These are phyloP conservation scores for Penicillium riverlandense DNA, from an alignment of 495 filamentous ascomycete species.

Conservation along the genomic window DNA sequence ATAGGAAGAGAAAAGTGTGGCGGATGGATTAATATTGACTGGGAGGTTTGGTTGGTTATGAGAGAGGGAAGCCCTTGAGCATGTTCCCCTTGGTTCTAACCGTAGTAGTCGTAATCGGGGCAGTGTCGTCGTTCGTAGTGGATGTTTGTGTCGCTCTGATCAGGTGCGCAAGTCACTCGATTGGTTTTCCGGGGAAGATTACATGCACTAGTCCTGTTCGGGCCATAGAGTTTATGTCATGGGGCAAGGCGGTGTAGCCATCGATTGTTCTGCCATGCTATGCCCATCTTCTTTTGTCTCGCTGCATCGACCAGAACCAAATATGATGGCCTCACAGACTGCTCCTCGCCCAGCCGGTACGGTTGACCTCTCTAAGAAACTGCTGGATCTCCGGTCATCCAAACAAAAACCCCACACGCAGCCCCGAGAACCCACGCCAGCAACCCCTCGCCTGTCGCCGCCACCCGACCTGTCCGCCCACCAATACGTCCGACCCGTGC, in stretches of 20 bases:
- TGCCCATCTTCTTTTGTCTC: not conserved
- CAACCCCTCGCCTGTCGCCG: conserved; percentile 63
- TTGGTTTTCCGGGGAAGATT: conserved; percentile 9
- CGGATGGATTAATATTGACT: too few relatives aligned
- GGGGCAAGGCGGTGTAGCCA: not conserved
- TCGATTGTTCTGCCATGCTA: not conserved
- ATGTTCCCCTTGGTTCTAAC: too few relatives aligned
- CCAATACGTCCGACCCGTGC: conserved; percentile 55
- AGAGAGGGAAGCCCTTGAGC: too few relatives aligned
- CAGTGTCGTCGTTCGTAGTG: too few relatives aligned
- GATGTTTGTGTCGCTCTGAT: not conserved
- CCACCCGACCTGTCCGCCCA: conserved; percentile 58
- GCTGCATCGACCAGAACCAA: too few relatives aligned
- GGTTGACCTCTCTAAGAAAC: conserved; percentile 52
- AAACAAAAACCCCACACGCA: conserved; percentile 42
- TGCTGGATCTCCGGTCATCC: conserved; percentile 64
- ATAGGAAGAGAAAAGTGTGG: too few relatives aligned
- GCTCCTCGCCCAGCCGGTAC: conserved; percentile 27
- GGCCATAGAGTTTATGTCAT: not conserved
- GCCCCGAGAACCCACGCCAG: conserved; percentile 59
- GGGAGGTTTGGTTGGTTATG: too few relatives aligned
- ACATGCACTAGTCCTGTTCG: conserved; percentile 6
- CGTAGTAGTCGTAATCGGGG: too few relatives aligned
- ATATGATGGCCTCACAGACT: conserved; percentile 20
- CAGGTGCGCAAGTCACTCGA: conserved; percentile 3